Evolutionary conservation across 768 basidiomycete genomes (phyloP).

Genomic region (Termitomyces sp.): DNA sequence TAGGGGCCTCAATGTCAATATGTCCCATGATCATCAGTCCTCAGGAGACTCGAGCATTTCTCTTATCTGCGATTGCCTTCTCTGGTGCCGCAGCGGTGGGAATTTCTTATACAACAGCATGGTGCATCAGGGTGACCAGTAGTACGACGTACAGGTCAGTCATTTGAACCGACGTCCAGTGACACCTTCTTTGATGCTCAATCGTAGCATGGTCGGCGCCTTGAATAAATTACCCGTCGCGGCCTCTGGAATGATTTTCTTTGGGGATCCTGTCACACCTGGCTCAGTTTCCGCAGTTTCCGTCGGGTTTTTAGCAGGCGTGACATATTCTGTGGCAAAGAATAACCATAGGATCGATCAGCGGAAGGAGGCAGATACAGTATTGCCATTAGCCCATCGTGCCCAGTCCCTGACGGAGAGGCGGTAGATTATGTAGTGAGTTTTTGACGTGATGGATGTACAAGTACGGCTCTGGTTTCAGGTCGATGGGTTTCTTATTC

Average conservation of each 20-base stretch:
- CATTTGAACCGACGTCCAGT: background rate
- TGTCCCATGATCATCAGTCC: conserved; percentile 60
- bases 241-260: conserved; percentile 97
- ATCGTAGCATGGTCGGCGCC: conserved; percentile 88
- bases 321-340: conserved; percentile 92
- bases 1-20: background rate
- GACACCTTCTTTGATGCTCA: background rate
- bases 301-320: conserved; percentile 86
- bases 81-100: conserved; percentile 98
- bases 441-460: background rate
- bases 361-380: conserved; percentile 39
- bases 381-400: conserved; percentile 50
- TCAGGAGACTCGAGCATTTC: conserved; percentile 63
- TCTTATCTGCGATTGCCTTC: conserved; percentile 87
- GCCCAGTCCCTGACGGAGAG: background rate
- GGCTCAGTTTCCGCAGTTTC: conserved; percentile 86
- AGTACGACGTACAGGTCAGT: conserved; percentile 95
- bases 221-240: conserved; percentile 97
- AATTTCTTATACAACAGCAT: conserved; percentile 97
- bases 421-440: background rate
- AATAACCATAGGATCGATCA: conserved; percentile 84
- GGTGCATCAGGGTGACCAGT: conserved; percentile 94
- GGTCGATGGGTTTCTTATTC: too few relatives aligned
- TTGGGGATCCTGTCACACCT: conserved; percentile 83
- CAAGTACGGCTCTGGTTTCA: background rate